A percentile compares a stretch with the other conserved stretches of the same genome.
These are phyloP conservation scores for Mangifera indica DNA, from an alignment of 345 rosid genomes.

Conservation along the genomic window DNA sequence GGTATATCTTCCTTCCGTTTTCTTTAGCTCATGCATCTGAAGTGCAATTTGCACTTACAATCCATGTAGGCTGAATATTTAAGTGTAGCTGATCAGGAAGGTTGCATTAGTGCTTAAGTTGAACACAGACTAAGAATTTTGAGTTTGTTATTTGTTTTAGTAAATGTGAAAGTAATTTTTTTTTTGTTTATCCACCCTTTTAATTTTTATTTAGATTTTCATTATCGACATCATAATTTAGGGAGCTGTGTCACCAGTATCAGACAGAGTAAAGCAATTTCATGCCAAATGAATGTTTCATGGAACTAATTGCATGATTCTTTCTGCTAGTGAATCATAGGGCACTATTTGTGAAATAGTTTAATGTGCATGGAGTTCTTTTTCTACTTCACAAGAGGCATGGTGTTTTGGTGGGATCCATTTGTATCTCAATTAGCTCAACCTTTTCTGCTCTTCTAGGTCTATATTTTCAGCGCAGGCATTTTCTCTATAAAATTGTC, in stretches of 20 bases:
- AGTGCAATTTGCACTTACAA: no score
- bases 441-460: background rate
- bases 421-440: background rate
- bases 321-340: background rate
- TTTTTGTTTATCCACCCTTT: no score
- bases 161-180: no score
- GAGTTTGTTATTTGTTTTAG: background rate
- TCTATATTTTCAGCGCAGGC: background rate
- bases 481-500: background rate
- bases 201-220: background rate
- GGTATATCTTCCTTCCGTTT: constrained; percentile 17
- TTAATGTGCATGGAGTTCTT: background rate
- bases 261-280: background rate
- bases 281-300: background rate
- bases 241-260: background rate
- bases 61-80: no score
- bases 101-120: no score
- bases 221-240: no score
- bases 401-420: background rate
- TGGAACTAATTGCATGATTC: background rate
- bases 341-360: background rate
- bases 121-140: background rate
- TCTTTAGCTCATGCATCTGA: background rate
- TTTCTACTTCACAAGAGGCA: background rate
- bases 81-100: no score